These are phyloP conservation scores for Solanum chilense DNA, from an alignment of 257 asterid species.

Conservation along the genomic window DNA sequence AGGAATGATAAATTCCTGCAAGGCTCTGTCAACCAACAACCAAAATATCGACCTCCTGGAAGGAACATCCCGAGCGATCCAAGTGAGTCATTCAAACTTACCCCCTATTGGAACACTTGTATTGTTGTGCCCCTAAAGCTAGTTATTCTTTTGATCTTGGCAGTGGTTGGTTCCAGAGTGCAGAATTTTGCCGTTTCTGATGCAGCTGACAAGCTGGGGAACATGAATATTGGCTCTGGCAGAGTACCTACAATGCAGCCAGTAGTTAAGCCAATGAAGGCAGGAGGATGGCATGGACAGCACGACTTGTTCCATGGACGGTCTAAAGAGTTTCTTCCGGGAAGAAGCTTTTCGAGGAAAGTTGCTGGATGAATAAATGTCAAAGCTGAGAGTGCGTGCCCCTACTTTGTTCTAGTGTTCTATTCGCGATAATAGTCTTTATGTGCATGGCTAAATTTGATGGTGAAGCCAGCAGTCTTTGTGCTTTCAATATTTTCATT, in stretches of 20 bases:
- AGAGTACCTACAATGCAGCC: slow-evolving; percentile 37
- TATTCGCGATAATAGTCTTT: neutral
- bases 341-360: slow-evolving; percentile 40
- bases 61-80: slow-evolving; percentile 33
- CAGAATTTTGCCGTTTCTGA: slow-evolving; percentile 33
- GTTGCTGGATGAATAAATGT: slow-evolving; percentile 48
- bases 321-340: slow-evolving; percentile 46
- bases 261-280: slow-evolving; percentile 53
- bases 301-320: slow-evolving; percentile 38
- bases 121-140: neutral
- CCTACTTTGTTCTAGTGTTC: neutral
- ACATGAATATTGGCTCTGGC: slow-evolving; percentile 37
- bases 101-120: neutral
- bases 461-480: neutral
- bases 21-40: slow-evolving; percentile 45
- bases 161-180: slow-evolving; percentile 30
- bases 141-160: neutral
- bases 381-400: neutral
- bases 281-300: slow-evolving; percentile 68
- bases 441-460: neutral
- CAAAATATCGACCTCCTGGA: slow-evolving; percentile 64
- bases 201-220: slow-evolving; percentile 46
- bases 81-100: slow-evolving; percentile 6
- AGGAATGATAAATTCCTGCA: slow-evolving; percentile 38
- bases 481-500: neutral